Conservation (phyloP, 148 eudicot genomes). For the Linanthus parryae region DNA sequence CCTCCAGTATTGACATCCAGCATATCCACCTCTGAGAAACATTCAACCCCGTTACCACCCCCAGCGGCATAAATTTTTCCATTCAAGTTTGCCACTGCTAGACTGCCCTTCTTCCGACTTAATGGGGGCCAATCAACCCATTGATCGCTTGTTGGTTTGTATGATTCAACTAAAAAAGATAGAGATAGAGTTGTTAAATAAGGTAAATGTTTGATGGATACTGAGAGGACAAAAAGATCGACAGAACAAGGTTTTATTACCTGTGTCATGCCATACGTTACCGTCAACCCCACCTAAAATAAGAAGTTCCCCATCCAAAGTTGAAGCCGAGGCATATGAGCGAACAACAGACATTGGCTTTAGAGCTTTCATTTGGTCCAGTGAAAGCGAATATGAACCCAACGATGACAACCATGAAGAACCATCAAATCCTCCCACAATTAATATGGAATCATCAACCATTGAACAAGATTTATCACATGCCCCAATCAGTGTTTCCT, state of each 20-base stretch:
- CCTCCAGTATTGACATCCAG: slow-evolving; percentile 62
- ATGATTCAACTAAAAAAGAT: slow-evolving; percentile 64
- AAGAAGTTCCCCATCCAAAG: slow-evolving; percentile 51
- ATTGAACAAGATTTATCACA: slow-evolving; percentile 6
- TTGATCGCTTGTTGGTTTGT: slow-evolving; percentile 35
- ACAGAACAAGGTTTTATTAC: slow-evolving; percentile 30
- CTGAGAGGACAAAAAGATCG: slow-evolving; percentile 14
- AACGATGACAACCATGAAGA: slow-evolving; percentile 45
- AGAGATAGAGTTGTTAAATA: neutral
- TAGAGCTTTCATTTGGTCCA: slow-evolving; percentile 40
- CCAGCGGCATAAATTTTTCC: slow-evolving; percentile 76
- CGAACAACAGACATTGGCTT: slow-evolving; percentile 52
- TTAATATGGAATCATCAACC: slow-evolving; percentile 31
- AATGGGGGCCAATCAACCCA: slow-evolving; percentile 60
- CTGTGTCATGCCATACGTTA: slow-evolving; percentile 59
- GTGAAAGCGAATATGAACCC: slow-evolving; percentile 51
- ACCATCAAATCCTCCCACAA: slow-evolving; percentile 77
- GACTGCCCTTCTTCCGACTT: slow-evolving; percentile 48
- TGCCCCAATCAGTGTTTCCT: slow-evolving; percentile 7
- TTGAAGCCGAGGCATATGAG: slow-evolving; percentile 50
- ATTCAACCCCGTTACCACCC: slow-evolving; percentile 58
- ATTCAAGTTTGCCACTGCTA: slow-evolving; percentile 53
- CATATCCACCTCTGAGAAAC: slow-evolving; percentile 81
- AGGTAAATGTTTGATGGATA: slow-evolving; percentile 11
- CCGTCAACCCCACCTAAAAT: slow-evolving; percentile 62